These are phyloP conservation scores for Penicillium cataractarum DNA, from an alignment of 495 filamentous ascomycete species.

Conservation along the genomic window DNA sequence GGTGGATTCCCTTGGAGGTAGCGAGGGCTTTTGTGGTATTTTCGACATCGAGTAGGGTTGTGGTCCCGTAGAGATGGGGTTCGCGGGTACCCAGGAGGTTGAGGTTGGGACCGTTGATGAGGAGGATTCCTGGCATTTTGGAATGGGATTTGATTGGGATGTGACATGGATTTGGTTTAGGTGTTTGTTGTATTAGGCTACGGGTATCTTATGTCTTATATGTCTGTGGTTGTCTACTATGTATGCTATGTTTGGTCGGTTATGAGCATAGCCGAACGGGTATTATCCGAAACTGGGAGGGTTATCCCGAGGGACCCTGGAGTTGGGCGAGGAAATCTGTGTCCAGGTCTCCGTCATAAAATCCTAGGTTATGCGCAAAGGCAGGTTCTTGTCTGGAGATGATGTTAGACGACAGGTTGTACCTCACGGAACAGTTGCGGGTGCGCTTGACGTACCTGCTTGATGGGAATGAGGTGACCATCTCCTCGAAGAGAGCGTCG, in stretches of 20 bases:
- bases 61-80: constrained; percentile 60
- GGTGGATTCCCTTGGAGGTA: constrained; percentile 25
- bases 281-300: neutral
- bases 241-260: constrained; percentile 1
- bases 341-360: constrained; percentile 31
- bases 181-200: too few species aligned
- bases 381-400: constrained; percentile 21
- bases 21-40: constrained; percentile 38
- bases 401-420: neutral
- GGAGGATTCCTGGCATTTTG: constrained; percentile 51
- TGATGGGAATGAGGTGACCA: constrained; percentile 23
- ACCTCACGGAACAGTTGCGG: neutral
- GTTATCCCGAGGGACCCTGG: constrained; percentile 13
- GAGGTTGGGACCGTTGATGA: constrained; percentile 70
- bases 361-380: constrained; percentile 35
- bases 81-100: constrained; percentile 68
- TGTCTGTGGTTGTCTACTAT: too few species aligned
- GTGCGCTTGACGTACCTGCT: constrained; percentile 14
- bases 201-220: neutral
- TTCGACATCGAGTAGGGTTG: constrained; percentile 58
- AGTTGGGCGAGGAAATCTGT: constrained; percentile 31
- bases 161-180: neutral
- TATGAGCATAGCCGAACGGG: constrained; percentile 13
- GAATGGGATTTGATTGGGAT: too few species aligned
- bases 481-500: constrained; percentile 30